phyloP scores from a whole-genome alignment of 179 eudicot genomes.

The Corrigiola litoralis region DNA sequence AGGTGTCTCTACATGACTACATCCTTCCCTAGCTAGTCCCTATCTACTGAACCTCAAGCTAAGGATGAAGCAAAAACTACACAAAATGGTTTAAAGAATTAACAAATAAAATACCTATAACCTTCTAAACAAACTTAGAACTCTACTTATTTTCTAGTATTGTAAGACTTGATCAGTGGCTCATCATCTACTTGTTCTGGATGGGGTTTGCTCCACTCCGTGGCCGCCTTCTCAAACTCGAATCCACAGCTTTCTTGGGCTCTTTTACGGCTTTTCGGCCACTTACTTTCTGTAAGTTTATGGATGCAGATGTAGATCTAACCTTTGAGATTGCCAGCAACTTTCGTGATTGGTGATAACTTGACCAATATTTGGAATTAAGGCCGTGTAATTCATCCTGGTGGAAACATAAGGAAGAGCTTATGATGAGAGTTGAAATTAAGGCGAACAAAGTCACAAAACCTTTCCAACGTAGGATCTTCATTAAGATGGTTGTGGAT shows the following conservation, averaged over 20 bases:
- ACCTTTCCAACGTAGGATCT: slow-evolving; percentile 19
- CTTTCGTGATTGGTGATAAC: slow-evolving; percentile 17
- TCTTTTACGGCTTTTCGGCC: slow-evolving; percentile 17
- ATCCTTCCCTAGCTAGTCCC: too few relatives aligned
- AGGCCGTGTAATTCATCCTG: neutral
- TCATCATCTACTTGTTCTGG: slow-evolving; percentile 43
- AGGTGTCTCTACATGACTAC: too few relatives aligned
- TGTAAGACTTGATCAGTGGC: too few relatives aligned
- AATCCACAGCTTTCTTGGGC: slow-evolving; percentile 42
- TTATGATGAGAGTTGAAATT: slow-evolving; percentile 17
- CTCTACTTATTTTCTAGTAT: too few relatives aligned
- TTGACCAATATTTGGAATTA: neutral
- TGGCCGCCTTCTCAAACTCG: slow-evolving; percentile 32
- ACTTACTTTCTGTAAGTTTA: neutral
- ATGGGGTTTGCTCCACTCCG: slow-evolving; percentile 34
- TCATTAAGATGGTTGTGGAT: slow-evolving; percentile 20
- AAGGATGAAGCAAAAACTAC: too few relatives aligned
- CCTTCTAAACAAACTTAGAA: too few relatives aligned
- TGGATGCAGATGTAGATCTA: slow-evolving; percentile 4
- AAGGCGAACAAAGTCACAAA: slow-evolving; percentile 15
- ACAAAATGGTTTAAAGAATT: too few relatives aligned
- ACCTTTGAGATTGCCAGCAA: neutral
- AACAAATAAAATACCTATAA: too few relatives aligned
- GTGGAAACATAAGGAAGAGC: slow-evolving; percentile 8
- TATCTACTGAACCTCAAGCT: too few relatives aligned